phyloP scores from a whole-genome alignment of 257 asterid genomes.

The Nicotiana knightiana region DNA sequence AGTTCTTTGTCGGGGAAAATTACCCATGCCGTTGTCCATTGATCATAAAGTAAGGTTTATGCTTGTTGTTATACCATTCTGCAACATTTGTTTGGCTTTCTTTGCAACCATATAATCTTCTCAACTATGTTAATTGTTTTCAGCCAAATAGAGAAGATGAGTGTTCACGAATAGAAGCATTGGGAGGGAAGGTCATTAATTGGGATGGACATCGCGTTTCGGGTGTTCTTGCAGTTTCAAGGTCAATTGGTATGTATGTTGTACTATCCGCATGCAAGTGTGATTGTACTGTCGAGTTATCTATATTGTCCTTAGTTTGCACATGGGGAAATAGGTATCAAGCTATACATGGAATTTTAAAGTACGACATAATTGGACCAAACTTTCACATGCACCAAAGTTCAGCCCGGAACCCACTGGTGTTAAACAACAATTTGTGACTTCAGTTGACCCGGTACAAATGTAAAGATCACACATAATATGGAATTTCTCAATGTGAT shows the following conservation, averaged over 20 bases:
- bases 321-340: neutral
- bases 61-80: neutral
- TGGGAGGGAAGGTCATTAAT: conserved; percentile 72
- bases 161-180: conserved; percentile 52
- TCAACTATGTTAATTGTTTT: conserved; percentile 3
- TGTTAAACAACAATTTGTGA: neutral
- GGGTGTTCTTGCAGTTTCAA: conserved; percentile 72
- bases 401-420: neutral
- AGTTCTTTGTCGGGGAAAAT: conserved; percentile 65
- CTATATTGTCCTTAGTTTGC: neutral
- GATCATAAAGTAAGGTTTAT: conserved; percentile 64
- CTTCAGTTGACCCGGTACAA: neutral
- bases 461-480: neutral
- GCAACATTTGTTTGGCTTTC: neutral
- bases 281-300: neutral
- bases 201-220: conserved; percentile 83
- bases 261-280: neutral
- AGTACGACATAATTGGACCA: neutral
- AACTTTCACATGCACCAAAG: neutral
- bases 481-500: neutral
- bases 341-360: neutral
- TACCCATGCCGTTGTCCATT: conserved; percentile 52
- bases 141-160: conserved; percentile 77
- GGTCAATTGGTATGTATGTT: conserved; percentile 61
- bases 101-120: neutral